Conservation (phyloP, 1,139 yeast genomes). For the Barnettozyma hawaiiensis region DNA sequence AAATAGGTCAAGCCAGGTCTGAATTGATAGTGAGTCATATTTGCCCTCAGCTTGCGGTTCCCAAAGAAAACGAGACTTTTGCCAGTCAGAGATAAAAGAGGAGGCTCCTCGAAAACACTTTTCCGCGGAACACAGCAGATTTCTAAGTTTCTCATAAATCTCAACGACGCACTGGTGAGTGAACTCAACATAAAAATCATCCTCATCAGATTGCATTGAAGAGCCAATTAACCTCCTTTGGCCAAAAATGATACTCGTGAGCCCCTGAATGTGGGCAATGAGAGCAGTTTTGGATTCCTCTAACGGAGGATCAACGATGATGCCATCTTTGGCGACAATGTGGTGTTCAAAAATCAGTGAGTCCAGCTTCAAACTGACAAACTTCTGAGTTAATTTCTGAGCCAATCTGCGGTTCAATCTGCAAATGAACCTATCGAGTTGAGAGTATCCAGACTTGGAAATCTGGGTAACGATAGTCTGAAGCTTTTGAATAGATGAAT, state of each 20-base stretch:
- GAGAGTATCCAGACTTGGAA: constrained; percentile 37
- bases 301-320: constrained; percentile 39
- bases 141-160: constrained; percentile 9
- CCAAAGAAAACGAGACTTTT: constrained; percentile 54
- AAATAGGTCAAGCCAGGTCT: constrained; percentile 44
- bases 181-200: constrained; percentile 6
- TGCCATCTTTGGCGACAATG: constrained; percentile 38
- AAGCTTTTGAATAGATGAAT: constrained; percentile 28
- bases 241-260: constrained; percentile 23
- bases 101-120: constrained; percentile 8
- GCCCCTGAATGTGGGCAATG: constrained; percentile 28
- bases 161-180: not conserved
- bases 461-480: constrained; percentile 41
- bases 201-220: constrained; percentile 25
- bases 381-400: constrained; percentile 34
- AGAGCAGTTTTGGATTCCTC: constrained; percentile 32
- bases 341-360: constrained; percentile 28
- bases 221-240: constrained; percentile 28
- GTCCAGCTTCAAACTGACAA: constrained; percentile 13
- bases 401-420: constrained; percentile 38
- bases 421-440: constrained; percentile 34
- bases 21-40: constrained; percentile 31
- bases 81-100: constrained; percentile 40
- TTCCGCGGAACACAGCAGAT: constrained; percentile 13
- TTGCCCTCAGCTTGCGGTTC: constrained; percentile 39